Base-by-base conservation (phyloP, 2,329 filamentous ascomycete genomes). In the Colletotrichum ledebouriae region DNA sequence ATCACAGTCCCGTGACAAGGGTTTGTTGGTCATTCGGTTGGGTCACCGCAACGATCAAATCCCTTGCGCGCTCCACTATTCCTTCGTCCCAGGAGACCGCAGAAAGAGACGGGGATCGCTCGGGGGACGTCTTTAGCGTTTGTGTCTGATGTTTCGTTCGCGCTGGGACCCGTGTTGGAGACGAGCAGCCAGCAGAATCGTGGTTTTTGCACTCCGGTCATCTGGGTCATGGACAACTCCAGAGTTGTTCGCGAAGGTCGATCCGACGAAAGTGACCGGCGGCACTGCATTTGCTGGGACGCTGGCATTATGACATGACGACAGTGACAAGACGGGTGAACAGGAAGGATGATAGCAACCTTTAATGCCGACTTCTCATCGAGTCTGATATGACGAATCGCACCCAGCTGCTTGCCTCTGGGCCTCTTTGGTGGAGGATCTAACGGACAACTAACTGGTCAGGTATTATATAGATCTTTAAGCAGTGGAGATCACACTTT, bases 61-160 rank as follows among this genome's bases (percentile, higher is more conserved):
- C 37, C 46, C 47, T 44, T 59, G 60, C 46, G 34, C 42, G 44
- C 37, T 52, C 52, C 64, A 52, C 25, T 39, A 44, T 50, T 42
- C 37, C 33, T 39, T 33, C 55, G 41, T 53, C 34, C 37, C 20
- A 53, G 5, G 20, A 61, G 2, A 25, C 25, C 22, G 33, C 33
- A 56, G 39, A 3, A 34, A 49, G 11, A 47, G 47, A 47, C 41
- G 47, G 12, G 39, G 10, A 42, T 41, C 41, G 15, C 22, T 22
- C 22, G 22, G 22, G 22, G 22, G 22, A 22, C 39, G 4, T 29
- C 53, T 46, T 47, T 59, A 64, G 60, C 49, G 60, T 59, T 67
- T 59, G n/a, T 17, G 29, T 25, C 46, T 55, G 46, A 67, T 64
- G 64, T 67, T 67, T 67, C 53, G 37, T 42, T 44, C 9, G 42